Percentiles rank a stretch among this genome's conserved stretches.
phyloP scores from a whole-genome alignment of 148 eudicot genomes.

The Dysphania ambrosioides region DNA sequence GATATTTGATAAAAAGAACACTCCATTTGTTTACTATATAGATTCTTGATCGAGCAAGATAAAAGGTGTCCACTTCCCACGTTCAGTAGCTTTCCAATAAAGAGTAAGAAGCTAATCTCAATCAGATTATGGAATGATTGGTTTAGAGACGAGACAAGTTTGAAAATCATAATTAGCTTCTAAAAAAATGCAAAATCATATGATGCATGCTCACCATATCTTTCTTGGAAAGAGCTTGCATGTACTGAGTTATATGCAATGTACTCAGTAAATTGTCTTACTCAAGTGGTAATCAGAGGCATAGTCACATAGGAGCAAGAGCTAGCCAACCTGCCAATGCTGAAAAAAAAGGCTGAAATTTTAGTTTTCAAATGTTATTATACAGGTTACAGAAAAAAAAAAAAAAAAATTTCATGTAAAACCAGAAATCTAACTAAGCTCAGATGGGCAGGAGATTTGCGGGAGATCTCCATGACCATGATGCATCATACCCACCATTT shows the following conservation, averaged over 20 bases:
- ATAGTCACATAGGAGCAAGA: too few species aligned
- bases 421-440: too few species aligned
- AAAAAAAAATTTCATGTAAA: too few species aligned
- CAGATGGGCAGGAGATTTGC: too few species aligned
- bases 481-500: too few species aligned
- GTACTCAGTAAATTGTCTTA: not conserved
- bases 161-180: not conserved
- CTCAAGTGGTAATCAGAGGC: not conserved
- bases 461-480: too few species aligned
- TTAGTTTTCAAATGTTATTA: too few species aligned
- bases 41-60: not conserved
- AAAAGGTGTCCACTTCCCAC: not conserved
- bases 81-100: not conserved
- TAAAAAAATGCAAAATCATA: not conserved
- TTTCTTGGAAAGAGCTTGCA: not conserved
- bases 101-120: not conserved
- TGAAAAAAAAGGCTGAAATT: too few species aligned
- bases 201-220: not conserved
- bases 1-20: conserved; percentile 5
- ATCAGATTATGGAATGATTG: not conserved
- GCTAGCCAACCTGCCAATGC: too few species aligned
- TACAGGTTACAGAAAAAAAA: too few species aligned
- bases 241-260: not conserved
- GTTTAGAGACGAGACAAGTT: conserved; percentile 1
- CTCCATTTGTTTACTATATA: not conserved